A percentile compares a stretch with the other conserved stretches of the same genome.
These are phyloP conservation scores for Panaeolus papilionaceus DNA, from an alignment of 768 basidiomycete genomes.

Conservation along the genomic window DNA sequence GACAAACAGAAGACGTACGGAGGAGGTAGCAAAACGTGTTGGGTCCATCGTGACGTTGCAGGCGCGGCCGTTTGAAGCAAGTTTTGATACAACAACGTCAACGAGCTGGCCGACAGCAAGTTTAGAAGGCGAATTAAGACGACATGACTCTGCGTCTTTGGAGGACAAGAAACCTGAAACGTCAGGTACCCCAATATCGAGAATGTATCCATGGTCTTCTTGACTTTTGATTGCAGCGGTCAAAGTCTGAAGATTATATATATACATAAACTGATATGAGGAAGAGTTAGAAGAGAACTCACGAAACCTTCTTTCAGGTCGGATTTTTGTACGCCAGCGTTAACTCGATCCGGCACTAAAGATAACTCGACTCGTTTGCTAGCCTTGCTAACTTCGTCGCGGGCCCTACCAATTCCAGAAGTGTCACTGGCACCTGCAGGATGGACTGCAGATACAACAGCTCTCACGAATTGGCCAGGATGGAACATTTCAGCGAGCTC, in stretches of 20 bases:
- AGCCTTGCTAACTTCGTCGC: slow-evolving; percentile 70
- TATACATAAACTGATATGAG: slow-evolving; percentile 12
- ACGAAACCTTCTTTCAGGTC: slow-evolving; percentile 83
- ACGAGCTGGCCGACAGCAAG: slow-evolving; percentile 73
- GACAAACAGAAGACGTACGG: slow-evolving; percentile 47
- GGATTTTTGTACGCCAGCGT: slow-evolving; percentile 75
- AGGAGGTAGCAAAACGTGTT: slow-evolving; percentile 53
- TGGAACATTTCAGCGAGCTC: slow-evolving; percentile 78
- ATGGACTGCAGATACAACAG: slow-evolving; percentile 74
- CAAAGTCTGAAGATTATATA: slow-evolving; percentile 58
- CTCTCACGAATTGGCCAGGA: slow-evolving; percentile 87
- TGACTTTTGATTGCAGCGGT: slow-evolving; percentile 80
- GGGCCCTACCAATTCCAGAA: slow-evolving; percentile 61
- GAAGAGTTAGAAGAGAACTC: slow-evolving; percentile 40
- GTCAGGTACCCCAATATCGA: slow-evolving; percentile 84
- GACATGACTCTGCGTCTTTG: slow-evolving; percentile 63
- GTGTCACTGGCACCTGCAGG: slow-evolving; percentile 67
- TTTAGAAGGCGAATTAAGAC: slow-evolving; percentile 26
- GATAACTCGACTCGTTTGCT: slow-evolving; percentile 87
- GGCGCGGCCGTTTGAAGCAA: slow-evolving; percentile 80
- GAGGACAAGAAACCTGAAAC: slow-evolving; percentile 86
- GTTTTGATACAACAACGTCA: slow-evolving; percentile 66
- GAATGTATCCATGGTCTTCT: slow-evolving; percentile 94
- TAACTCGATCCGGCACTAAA: slow-evolving; percentile 84
- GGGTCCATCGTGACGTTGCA: slow-evolving; percentile 71